Evolutionary conservation across 139 green algal genomes (phyloP).

Genomic region (Mesotaenium endlicherianum): DNA sequence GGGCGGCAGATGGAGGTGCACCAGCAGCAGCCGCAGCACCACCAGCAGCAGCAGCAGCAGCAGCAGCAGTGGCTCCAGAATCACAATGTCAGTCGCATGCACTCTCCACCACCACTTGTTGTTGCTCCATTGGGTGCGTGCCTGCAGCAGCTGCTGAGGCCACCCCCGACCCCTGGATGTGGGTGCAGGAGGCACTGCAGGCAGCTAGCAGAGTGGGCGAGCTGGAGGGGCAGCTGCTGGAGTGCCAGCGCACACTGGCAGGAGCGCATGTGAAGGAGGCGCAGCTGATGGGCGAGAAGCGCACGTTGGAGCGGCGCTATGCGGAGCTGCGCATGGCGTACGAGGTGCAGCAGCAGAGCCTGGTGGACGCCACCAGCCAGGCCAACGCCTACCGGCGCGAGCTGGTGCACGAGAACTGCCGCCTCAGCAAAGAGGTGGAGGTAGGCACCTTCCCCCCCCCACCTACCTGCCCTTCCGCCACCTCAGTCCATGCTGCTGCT

Average conservation of each 20-base stretch:
- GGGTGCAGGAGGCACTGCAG: neutral
- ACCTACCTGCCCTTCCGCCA: neutral
- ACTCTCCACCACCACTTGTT: too few relatives aligned
- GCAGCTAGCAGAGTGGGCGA: neutral
- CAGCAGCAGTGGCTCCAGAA: too few relatives aligned
- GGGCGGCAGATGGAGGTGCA: too few relatives aligned
- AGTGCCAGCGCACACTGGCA: neutral
- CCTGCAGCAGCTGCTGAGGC: too few relatives aligned
- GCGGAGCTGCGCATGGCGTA: conserved; percentile 38
- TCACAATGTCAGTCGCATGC: too few relatives aligned
- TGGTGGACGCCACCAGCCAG: neutral
- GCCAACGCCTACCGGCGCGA: conserved; percentile 12
- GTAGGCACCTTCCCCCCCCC: neutral
- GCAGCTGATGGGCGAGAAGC: conserved; percentile 25
- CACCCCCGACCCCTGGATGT: too few relatives aligned
- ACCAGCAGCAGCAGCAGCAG: too few relatives aligned
- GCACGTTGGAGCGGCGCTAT: conserved; percentile 3
- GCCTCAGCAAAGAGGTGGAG: conserved; percentile 8
- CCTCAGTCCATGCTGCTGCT: too few relatives aligned
- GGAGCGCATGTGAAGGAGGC: conserved; percentile 21
- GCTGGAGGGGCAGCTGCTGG: neutral
- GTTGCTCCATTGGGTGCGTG: too few relatives aligned
- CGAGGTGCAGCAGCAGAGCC: conserved; percentile 25
- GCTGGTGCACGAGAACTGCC: conserved; percentile 16
- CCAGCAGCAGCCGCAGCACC: too few relatives aligned